Conservation (phyloP, 1,284 basidiomycete genomes). For the Trametes versicolor region DNA sequence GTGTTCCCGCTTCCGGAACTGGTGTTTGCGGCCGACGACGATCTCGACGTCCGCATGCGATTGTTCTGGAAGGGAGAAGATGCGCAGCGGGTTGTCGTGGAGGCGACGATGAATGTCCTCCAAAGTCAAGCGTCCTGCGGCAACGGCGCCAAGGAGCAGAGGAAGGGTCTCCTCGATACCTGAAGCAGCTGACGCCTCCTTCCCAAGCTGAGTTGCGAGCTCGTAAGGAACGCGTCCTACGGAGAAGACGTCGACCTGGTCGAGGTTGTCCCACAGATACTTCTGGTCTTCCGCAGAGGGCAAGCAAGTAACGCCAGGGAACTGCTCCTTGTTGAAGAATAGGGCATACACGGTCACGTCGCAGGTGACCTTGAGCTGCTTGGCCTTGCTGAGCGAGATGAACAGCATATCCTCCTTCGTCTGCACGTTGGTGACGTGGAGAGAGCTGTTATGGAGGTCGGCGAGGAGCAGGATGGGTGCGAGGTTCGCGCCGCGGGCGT, state of each 20-base stretch:
- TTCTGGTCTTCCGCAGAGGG: conserved; percentile 86
- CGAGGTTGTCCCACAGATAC: conserved; percentile 89
- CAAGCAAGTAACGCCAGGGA: conserved; percentile 71
- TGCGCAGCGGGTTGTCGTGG: conserved; percentile 92
- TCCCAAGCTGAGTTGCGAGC: conserved; percentile 75
- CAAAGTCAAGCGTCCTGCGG: conserved; percentile 82
- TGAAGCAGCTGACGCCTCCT: conserved; percentile 75
- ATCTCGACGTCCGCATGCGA: conserved; percentile 92
- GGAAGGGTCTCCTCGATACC: conserved; percentile 93
- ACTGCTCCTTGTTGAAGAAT: conserved; percentile 88
- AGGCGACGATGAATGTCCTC: conserved; percentile 86
- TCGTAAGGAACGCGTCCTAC: conserved; percentile 88
- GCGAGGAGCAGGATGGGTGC: conserved; percentile 95
- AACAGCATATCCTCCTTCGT: conserved; percentile 90
- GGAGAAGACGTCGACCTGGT: conserved; percentile 92
- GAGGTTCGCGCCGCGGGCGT: conserved; percentile 92
- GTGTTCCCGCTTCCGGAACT: conserved; percentile 59
- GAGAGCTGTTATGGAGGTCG: conserved; percentile 88
- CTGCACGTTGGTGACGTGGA: conserved; percentile 96
- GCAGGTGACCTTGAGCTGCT: conserved; percentile 94
- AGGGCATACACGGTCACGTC: conserved; percentile 95
- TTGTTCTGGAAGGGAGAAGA: conserved; percentile 93
- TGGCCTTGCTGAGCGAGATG: conserved; percentile 95
- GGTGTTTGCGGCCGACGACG: conserved; percentile 82
- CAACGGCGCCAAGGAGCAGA: conserved; percentile 89